A percentile compares a stretch with the other conserved stretches of the same genome.
Evolutionary conservation across 805 yeast genomes (phyloP).

Genomic region (Hanseniaspora lachancei): DNA sequence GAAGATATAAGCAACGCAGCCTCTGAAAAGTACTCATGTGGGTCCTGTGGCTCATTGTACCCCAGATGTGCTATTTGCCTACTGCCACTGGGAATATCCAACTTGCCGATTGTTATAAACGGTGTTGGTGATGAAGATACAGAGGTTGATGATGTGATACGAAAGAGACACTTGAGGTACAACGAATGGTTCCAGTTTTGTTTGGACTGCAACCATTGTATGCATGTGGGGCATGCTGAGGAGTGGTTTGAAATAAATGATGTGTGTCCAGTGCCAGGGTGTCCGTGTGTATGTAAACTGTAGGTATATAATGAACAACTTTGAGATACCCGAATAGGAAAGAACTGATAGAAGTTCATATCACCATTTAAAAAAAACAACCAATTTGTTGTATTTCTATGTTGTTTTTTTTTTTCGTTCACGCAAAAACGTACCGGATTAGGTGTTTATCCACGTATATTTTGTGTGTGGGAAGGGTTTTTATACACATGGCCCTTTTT

Average conservation of each 20-base stretch:
- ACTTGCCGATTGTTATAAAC: conserved; percentile 25
- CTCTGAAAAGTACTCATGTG: conserved; percentile 38
- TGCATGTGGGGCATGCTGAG: conserved; percentile 90
- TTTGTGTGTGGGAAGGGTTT: background rate
- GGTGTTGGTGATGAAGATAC: conserved; percentile 16
- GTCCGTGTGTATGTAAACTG: conserved; percentile 59
- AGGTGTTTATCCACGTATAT: background rate
- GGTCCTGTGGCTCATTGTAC: conserved; percentile 73
- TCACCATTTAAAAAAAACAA: background rate
- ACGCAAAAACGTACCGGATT: background rate
- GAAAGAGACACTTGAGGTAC: conserved; percentile 27
- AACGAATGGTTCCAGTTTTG: conserved; percentile 88
- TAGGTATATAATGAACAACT: background rate
- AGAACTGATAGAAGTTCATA: no score
- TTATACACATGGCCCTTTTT: background rate
- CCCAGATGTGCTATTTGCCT: conserved; percentile 88
- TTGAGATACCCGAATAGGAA: no score
- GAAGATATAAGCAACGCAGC: background rate
- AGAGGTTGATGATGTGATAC: conserved; percentile 3
- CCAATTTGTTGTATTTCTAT: background rate
- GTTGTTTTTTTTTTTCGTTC: background rate
- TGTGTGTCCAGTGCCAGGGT: conserved; percentile 89
- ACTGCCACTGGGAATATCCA: conserved; percentile 52
- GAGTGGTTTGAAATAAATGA: conserved; percentile 87
- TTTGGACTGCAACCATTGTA: conserved; percentile 79